These are phyloP conservation scores for Metrosideros polymorpha DNA, from an alignment of 441 rosid genomes.

Conservation along the genomic window DNA sequence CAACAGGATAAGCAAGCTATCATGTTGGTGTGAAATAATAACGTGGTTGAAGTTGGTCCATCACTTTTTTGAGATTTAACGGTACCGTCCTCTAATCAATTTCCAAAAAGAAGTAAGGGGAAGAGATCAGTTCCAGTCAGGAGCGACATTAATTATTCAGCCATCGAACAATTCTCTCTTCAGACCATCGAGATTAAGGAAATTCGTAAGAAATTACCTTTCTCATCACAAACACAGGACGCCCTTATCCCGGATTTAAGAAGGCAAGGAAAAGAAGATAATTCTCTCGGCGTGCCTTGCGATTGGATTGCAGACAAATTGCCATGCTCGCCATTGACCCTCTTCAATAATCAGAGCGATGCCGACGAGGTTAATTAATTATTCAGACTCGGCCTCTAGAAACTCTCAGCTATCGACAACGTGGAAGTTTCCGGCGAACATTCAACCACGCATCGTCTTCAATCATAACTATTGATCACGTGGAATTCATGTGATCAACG, in stretches of 20 bases:
- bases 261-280: background rate
- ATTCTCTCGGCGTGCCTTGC: background rate
- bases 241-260: background rate
- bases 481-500: background rate
- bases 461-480: background rate
- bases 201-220: too few species aligned
- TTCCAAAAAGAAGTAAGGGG: too few species aligned
- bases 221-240: background rate
- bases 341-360: background rate
- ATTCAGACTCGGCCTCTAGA: background rate
- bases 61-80: too few species aligned
- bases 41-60: too few species aligned
- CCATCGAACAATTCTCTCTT: too few species aligned
- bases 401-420: background rate
- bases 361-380: background rate
- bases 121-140: too few species aligned
- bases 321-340: background rate
- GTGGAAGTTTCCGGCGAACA: background rate
- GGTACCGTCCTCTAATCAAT: too few species aligned
- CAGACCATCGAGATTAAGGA: too few species aligned
- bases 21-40: too few species aligned
- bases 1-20: too few species aligned
- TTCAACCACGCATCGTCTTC: rapidly evolving
- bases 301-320: background rate
- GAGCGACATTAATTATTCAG: too few species aligned